Conservation (phyloP, 805 yeast genomes). For the Saccharomycopsis sp. region DNA sequence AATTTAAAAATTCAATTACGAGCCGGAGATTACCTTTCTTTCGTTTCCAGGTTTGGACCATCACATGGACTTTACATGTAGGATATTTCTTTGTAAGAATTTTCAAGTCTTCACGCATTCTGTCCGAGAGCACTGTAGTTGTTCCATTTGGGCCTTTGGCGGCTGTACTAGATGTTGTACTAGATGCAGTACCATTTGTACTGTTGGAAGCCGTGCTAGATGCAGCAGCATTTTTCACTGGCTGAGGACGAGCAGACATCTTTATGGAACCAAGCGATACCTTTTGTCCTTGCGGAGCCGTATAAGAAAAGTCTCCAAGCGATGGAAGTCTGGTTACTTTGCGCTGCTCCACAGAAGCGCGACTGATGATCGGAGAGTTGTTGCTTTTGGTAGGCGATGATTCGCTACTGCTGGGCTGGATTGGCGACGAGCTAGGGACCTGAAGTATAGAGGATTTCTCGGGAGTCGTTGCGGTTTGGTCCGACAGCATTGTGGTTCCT, state of each 20-base stretch:
- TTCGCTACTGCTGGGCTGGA: constrained; percentile 12
- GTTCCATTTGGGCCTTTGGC: not conserved
- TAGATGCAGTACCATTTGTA: not conserved
- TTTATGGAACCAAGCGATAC: not conserved
- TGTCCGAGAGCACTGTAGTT: constrained; percentile 9
- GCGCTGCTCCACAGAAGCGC: not conserved
- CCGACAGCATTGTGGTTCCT: not conserved
- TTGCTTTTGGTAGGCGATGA: constrained; percentile 10
- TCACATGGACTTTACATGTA: constrained; percentile 26
- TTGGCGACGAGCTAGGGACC: constrained; percentile 19
- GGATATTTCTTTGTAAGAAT: constrained; percentile 32
- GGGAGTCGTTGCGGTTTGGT: not conserved
- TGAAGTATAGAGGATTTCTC: constrained; percentile 9
- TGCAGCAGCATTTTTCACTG: not conserved
- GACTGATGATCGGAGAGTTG: not conserved
- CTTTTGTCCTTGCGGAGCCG: not conserved
- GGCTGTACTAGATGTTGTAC: constrained; percentile 9
- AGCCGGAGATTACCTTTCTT: constrained; percentile 29
- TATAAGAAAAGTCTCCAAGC: not conserved
- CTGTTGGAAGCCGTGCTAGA: not conserved
- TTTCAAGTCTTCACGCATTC: constrained; percentile 26
- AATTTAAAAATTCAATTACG: constrained; percentile 27
- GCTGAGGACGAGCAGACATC: not conserved
- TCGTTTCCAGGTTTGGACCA: constrained; percentile 29
- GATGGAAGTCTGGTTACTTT: not conserved